These are phyloP conservation scores for Pythium angustatum DNA, from an alignment of 352 stramenopile species.

Conservation along the genomic window DNA sequence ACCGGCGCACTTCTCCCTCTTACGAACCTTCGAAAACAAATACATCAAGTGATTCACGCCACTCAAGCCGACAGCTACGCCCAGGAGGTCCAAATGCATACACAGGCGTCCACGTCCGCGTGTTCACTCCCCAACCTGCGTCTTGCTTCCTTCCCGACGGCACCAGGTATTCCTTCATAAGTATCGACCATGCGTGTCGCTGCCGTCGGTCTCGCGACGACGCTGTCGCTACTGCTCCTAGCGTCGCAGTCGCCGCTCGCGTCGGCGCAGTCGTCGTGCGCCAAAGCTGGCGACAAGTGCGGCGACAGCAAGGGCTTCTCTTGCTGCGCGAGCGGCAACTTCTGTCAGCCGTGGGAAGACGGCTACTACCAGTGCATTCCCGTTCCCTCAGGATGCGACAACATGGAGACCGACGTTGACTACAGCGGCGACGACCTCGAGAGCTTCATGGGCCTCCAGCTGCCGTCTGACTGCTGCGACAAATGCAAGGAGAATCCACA, in stretches of 20 bases:
- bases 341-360: constrained; percentile 56
- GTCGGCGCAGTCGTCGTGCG: constrained; percentile 14
- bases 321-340: constrained; percentile 37
- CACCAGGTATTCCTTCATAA: background rate
- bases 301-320: constrained; percentile 37
- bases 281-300: constrained; percentile 28
- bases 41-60: too few species aligned
- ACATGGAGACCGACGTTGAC: constrained; percentile 49
- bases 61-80: too few species aligned
- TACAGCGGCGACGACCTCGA: constrained; percentile 31
- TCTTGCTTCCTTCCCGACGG: background rate
- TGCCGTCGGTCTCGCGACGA: background rate
- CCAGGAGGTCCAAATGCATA: too few species aligned
- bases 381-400: constrained; percentile 34
- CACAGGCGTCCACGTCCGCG: constrained; percentile 14
- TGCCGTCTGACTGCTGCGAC: constrained; percentile 44
- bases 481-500: constrained; percentile 37
- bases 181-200: background rate
- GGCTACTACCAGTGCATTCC: constrained; percentile 59
- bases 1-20: too few species aligned
- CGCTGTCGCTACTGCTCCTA: background rate
- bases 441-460: constrained; percentile 37
- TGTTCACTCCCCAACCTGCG: constrained; percentile 9
- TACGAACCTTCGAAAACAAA: too few species aligned
- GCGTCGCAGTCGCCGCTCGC: background rate